phyloP scores from a whole-genome alignment of 352 stramenopile genomes.

The Phytophthora palmivora region DNA sequence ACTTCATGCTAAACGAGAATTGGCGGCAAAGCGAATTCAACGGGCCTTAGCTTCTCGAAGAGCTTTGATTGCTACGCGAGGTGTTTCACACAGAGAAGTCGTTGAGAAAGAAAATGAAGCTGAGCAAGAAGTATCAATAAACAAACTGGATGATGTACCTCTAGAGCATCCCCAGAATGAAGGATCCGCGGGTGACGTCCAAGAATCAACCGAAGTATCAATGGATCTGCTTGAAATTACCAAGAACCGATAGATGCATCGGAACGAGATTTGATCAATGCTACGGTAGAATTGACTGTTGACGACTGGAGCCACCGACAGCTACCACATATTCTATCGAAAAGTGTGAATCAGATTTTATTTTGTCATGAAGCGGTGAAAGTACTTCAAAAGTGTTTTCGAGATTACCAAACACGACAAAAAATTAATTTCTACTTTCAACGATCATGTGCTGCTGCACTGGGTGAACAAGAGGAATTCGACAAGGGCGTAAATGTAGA shows the following conservation, averaged over 20 bases:
- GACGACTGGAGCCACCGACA: conserved; percentile 46
- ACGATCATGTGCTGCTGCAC: neutral
- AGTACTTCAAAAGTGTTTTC: conserved; percentile 43
- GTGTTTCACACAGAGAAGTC: conserved; percentile 11
- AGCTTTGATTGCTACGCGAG: conserved; percentile 7
- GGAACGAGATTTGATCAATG: conserved; percentile 16
- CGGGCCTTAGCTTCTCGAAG: conserved; percentile 19
- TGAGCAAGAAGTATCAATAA: neutral
- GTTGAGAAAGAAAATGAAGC: neutral
- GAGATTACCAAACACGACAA: conserved; percentile 21
- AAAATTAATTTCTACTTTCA: conserved; percentile 37
- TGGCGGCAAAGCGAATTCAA: conserved; percentile 34
- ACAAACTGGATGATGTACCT: conserved; percentile 6
- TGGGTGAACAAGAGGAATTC: neutral
- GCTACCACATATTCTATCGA: conserved; percentile 45
- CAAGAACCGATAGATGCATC: neutral
- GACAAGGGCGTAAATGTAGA: neutral
- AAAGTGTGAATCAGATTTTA: conserved; percentile 34
- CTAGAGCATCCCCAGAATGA: neutral
- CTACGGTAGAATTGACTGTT: conserved; percentile 25
- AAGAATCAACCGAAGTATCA: neutral
- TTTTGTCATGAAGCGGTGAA: conserved; percentile 34
- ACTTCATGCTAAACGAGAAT: conserved; percentile 9
- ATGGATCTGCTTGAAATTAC: neutral
- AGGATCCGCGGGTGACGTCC: neutral